These are phyloP conservation scores for Teratosphaeria gauchensis DNA, from an alignment of 2,329 filamentous ascomycete species.

Conservation along the genomic window DNA sequence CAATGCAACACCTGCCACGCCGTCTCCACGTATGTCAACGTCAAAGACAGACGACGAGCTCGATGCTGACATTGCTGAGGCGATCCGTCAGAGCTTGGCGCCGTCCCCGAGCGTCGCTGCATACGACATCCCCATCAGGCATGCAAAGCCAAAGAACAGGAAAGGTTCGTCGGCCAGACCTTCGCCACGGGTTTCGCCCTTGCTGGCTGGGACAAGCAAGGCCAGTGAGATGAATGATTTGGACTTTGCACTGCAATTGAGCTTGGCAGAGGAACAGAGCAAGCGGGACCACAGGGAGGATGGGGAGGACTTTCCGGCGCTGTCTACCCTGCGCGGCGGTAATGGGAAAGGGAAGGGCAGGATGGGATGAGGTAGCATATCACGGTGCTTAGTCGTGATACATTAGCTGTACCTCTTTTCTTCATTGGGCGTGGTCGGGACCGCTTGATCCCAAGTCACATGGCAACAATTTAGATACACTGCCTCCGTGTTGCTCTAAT, in stretches of 20 bases:
- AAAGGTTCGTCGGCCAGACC: conserved; percentile 17
- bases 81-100: conserved; percentile 45
- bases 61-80: conserved; percentile 52
- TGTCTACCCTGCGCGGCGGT: conserved; percentile 11
- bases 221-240: conserved; percentile 45
- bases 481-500: too few relatives aligned
- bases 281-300: conserved; percentile 6
- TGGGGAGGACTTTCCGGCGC: conserved; percentile 19
- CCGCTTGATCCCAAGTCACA: too few relatives aligned
- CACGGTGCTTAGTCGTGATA: background rate
- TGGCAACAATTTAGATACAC: too few relatives aligned
- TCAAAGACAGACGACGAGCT: conserved; percentile 39
- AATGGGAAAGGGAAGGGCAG: conserved; percentile 8
- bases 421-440: background rate
- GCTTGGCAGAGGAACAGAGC: conserved; percentile 50
- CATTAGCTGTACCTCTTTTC: background rate
- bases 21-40: conserved; percentile 11
- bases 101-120: conserved; percentile 11
- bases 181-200: conserved; percentile 10
- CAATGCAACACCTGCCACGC: conserved; percentile 18
- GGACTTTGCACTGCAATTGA: conserved; percentile 53
- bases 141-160: conserved; percentile 29
- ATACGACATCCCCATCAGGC: conserved; percentile 39
- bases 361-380: conserved; percentile 6
- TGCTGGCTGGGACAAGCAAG: conserved; percentile 29